Evolutionary conservation across 148 eudicot species (phyloP).

Genomic region (Nepenthes gracilis): DNA sequence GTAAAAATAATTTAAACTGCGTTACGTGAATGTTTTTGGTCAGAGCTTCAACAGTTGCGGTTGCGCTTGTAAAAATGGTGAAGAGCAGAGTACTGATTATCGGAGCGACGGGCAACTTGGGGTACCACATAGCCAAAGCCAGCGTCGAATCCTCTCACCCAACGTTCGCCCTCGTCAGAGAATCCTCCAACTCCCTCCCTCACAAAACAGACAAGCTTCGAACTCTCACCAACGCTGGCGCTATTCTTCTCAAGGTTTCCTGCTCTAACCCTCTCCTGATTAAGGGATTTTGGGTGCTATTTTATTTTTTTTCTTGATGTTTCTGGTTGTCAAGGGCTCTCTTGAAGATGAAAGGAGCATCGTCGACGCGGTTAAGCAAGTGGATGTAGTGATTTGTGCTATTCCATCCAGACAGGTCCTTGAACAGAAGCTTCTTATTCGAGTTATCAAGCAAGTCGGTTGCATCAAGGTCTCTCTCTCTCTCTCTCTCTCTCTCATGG

Average conservation of each 20-base stretch:
- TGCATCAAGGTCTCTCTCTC: constrained; percentile 46
- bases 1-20: too few species aligned
- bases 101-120: constrained; percentile 71
- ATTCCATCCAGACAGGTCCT: constrained; percentile 45
- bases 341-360: constrained; percentile 54
- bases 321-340: constrained; percentile 37
- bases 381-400: constrained; percentile 72
- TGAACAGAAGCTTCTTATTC: constrained; percentile 52
- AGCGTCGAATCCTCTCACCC: constrained; percentile 55
- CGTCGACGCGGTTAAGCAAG: constrained; percentile 58
- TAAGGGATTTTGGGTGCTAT: background rate
- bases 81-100: constrained; percentile 57
- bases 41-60: too few species aligned
- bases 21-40: too few species aligned
- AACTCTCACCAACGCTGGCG: constrained; percentile 40
- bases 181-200: constrained; percentile 36
- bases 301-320: background rate
- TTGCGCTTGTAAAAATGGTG: constrained; percentile 1
- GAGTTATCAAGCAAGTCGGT: constrained; percentile 53
- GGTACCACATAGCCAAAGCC: constrained; percentile 51
- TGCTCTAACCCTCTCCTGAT: background rate
- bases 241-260: constrained; percentile 34
- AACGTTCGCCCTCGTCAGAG: constrained; percentile 61
- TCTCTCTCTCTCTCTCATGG: background rate
- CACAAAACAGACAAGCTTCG: constrained; percentile 38